Percentiles rank a stretch among this genome's conserved stretches.
Evolutionary conservation across 1,284 basidiomycete species (phyloP).

Genomic region (Apiotrichum mycotoxinovorans): DNA sequence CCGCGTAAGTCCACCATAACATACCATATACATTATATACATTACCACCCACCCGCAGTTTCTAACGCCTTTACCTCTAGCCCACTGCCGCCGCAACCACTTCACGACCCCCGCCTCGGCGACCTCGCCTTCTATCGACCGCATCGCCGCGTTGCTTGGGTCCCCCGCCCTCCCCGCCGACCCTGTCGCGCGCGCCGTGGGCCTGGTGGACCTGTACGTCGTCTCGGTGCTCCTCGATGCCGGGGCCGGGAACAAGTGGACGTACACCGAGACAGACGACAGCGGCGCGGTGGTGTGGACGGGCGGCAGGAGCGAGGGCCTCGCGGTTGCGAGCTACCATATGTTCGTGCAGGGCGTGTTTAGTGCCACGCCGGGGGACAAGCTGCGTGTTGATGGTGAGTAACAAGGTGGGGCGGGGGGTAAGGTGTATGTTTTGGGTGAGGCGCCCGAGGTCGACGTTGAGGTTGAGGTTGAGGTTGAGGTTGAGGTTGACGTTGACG

Average conservation of each 20-base stretch:
- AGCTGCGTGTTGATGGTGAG: constrained; percentile 73
- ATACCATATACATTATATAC: neutral
- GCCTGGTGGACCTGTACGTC: constrained; percentile 84
- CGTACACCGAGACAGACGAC: constrained; percentile 61
- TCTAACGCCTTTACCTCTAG: constrained; percentile 18
- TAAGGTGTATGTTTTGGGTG: no score
- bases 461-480: no score
- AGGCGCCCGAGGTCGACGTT: no score
- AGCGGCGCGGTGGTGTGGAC: constrained; percentile 38
- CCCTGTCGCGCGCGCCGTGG: constrained; percentile 62
- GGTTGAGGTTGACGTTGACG: no score
- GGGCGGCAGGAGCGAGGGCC: constrained; percentile 77
- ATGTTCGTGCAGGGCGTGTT: constrained; percentile 86
- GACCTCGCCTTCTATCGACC: constrained; percentile 59
- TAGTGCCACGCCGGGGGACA: constrained; percentile 62
- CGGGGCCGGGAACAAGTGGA: constrained; percentile 82
- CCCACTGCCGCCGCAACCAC: constrained; percentile 88
- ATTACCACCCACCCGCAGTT: no score
- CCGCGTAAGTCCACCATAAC: constrained; percentile 31
- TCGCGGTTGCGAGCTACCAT: constrained; percentile 85
- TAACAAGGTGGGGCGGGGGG: neutral
- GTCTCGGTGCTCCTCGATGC: constrained; percentile 92
- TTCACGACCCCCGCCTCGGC: constrained; percentile 61
- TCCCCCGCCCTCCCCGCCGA: constrained; percentile 30
- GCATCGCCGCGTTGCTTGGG: constrained; percentile 53